phyloP scores from a whole-genome alignment of 768 basidiomycete species.

The Ramaria rubella region DNA sequence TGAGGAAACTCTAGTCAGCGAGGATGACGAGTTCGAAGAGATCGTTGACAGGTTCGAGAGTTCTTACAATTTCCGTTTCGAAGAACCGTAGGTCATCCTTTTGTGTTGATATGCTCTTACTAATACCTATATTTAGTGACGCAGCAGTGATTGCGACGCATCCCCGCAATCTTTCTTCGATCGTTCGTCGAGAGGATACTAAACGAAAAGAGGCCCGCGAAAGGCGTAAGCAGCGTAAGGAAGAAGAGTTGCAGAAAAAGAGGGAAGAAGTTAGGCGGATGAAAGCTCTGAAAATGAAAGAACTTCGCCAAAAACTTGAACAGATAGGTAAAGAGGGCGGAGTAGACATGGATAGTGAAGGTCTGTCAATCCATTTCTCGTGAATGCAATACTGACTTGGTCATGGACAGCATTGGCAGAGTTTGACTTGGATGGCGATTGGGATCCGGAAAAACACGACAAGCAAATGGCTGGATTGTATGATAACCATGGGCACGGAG shows the following conservation, averaged over 20 bases:
- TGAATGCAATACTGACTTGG: neutral
- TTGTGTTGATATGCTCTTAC: slow-evolving; percentile 12
- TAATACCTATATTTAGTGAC: slow-evolving; percentile 37
- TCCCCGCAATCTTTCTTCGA: slow-evolving; percentile 63
- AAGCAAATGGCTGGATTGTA: slow-evolving; percentile 74
- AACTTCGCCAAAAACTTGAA: slow-evolving; percentile 70
- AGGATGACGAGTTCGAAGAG: slow-evolving; percentile 82
- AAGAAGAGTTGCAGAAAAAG: slow-evolving; percentile 64
- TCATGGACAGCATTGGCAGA: slow-evolving; percentile 46
- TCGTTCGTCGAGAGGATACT: slow-evolving; percentile 66
- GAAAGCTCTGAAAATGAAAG: slow-evolving; percentile 79
- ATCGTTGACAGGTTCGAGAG: slow-evolving; percentile 88
- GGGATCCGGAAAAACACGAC: slow-evolving; percentile 85
- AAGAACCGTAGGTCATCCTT: slow-evolving; percentile 70
- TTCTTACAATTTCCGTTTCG: slow-evolving; percentile 97
- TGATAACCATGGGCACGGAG: slow-evolving; percentile 38
- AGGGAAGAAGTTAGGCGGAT: slow-evolving; percentile 78
- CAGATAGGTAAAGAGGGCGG: slow-evolving; percentile 68
- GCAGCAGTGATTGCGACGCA: slow-evolving; percentile 62
- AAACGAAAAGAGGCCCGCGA: slow-evolving; percentile 82
- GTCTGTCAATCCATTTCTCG: slow-evolving; percentile 7
- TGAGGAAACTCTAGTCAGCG: slow-evolving; percentile 32
- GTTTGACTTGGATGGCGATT: slow-evolving; percentile 86
- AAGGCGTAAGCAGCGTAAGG: slow-evolving; percentile 69
- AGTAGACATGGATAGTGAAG: slow-evolving; percentile 32